A percentile compares a stretch with the other conserved stretches of the same genome.
Conservation (phyloP, 495 filamentous ascomycete genomes). For the Hypoxylon perforatum region DNA sequence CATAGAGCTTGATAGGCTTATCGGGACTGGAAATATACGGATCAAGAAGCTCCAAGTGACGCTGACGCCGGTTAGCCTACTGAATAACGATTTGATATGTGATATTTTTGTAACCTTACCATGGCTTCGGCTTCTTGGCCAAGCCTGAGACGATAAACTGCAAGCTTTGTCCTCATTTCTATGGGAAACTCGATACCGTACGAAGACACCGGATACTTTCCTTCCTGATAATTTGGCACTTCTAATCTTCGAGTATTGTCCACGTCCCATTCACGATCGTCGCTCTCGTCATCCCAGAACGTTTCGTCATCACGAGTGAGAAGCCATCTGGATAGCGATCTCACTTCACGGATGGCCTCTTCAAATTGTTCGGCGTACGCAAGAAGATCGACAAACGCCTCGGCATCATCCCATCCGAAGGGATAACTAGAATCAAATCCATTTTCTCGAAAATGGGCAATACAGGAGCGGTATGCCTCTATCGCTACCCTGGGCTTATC, state of each 20-base stretch:
- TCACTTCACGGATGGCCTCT: conserved; percentile 74
- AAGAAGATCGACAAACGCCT: conserved; percentile 85
- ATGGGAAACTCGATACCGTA: conserved; percentile 84
- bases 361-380: conserved; percentile 67
- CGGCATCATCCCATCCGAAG: conserved; percentile 85
- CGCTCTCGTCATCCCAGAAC: conserved; percentile 81
- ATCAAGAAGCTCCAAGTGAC: conserved; percentile 43
- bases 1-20: conserved; percentile 31
- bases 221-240: conserved; percentile 60
- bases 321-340: conserved; percentile 80
- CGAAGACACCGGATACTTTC: conserved; percentile 65
- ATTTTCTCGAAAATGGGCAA: conserved; percentile 60
- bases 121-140: conserved; percentile 79
- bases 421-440: conserved; percentile 58
- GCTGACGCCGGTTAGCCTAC: conserved; percentile 39
- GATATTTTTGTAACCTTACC: conserved; percentile 58
- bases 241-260: conserved; percentile 73
- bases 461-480: conserved; percentile 68
- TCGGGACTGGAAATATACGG: conserved; percentile 28
- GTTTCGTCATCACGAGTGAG: conserved; percentile 76
- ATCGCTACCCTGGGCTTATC: conserved; percentile 60
- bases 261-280: conserved; percentile 94
- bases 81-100: background rate
- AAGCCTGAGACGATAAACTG: conserved; percentile 78
- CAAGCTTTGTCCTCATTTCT: conserved; percentile 88